Evolutionary conservation across 352 stramenopile genomes (phyloP).

Genomic region (Thalassiosira mediterranea): DNA sequence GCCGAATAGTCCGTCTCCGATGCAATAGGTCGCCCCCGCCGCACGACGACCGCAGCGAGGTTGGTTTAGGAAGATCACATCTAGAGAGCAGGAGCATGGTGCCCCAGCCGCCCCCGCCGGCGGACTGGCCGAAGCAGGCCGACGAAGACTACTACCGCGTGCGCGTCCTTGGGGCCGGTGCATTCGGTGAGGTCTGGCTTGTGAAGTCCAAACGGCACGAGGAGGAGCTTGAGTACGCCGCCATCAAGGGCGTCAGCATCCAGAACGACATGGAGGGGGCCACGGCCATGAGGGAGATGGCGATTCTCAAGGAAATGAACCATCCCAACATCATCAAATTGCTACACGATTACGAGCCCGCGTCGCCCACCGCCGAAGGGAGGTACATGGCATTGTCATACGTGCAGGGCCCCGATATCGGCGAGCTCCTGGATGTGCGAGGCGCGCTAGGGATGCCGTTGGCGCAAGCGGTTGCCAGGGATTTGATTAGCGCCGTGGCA

Average conservation of each 20-base stretch:
- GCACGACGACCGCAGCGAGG: no score
- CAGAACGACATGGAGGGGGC: slow-evolving; percentile 60
- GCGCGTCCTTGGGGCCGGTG: slow-evolving; percentile 62
- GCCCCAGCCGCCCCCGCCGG: neutral
- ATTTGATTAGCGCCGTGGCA: slow-evolving; percentile 69
- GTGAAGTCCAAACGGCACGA: slow-evolving; percentile 4
- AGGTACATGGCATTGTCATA: slow-evolving; percentile 57
- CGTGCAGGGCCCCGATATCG: slow-evolving; percentile 63
- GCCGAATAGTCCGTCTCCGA: no score
- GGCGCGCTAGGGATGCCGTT: slow-evolving; percentile 66
- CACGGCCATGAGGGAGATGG: slow-evolving; percentile 72
- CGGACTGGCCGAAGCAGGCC: slow-evolving; percentile 68
- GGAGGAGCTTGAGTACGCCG: neutral
- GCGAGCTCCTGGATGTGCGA: slow-evolving; percentile 60
- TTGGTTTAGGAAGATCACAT: no score
- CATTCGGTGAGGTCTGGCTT: slow-evolving; percentile 77
- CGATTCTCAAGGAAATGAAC: slow-evolving; percentile 64
- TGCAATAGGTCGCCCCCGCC: no score
- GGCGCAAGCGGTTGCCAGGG: slow-evolving; percentile 55
- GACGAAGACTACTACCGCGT: slow-evolving; percentile 68
- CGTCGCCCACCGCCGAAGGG: slow-evolving; percentile 5
- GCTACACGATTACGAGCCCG: slow-evolving; percentile 25
- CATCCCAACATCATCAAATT: slow-evolving; percentile 76
- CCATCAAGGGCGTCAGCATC: slow-evolving; percentile 49
- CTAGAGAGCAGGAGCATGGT: no score